A percentile compares a stretch with the other conserved stretches of the same genome.
These are phyloP conservation scores for Mycena crocata DNA, from an alignment of 768 basidiomycete genomes.

Conservation along the genomic window DNA sequence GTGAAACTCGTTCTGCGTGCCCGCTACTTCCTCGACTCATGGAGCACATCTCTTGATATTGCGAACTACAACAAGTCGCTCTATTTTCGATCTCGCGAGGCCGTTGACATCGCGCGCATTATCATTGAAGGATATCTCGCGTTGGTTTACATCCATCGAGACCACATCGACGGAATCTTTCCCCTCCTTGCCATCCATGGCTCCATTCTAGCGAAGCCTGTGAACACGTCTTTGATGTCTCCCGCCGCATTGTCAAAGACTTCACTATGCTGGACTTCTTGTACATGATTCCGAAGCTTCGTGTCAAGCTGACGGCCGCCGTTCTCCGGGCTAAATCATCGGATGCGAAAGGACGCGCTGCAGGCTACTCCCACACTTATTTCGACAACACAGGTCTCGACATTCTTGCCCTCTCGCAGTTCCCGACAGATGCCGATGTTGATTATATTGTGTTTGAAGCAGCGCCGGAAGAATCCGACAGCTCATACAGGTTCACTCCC, in stretches of 20 bases:
- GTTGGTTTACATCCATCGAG: slow-evolving; percentile 49
- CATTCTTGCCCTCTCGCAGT: slow-evolving; percentile 33
- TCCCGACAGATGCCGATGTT: slow-evolving; percentile 37
- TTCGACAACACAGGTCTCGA: slow-evolving; percentile 37
- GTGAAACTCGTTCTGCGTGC: slow-evolving; percentile 46
- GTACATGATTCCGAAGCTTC: slow-evolving; percentile 44
- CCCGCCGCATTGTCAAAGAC: slow-evolving; percentile 45
- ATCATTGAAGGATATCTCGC: slow-evolving; percentile 47
- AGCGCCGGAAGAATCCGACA: slow-evolving; percentile 31
- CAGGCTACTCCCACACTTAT: slow-evolving; percentile 44
- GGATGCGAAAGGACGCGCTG: slow-evolving; percentile 30
- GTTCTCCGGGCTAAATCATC: slow-evolving; percentile 20
- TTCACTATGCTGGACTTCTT: slow-evolving; percentile 48
- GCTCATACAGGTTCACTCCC: not conserved
- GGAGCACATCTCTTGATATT: slow-evolving; percentile 37
- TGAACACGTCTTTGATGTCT: slow-evolving; percentile 49
- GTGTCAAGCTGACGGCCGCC: slow-evolving; percentile 38
- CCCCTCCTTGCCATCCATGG: slow-evolving; percentile 57
- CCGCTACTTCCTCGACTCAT: slow-evolving; percentile 44
- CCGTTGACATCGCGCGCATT: slow-evolving; percentile 43
- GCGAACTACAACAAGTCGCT: slow-evolving; percentile 33
- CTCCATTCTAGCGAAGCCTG: slow-evolving; percentile 46
- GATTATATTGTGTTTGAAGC: slow-evolving; percentile 25
- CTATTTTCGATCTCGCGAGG: slow-evolving; percentile 49
- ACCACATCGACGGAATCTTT: slow-evolving; percentile 35